These are phyloP conservation scores for Trichoderma sp. DNA, from an alignment of 2,329 filamentous ascomycete species.

Conservation along the genomic window DNA sequence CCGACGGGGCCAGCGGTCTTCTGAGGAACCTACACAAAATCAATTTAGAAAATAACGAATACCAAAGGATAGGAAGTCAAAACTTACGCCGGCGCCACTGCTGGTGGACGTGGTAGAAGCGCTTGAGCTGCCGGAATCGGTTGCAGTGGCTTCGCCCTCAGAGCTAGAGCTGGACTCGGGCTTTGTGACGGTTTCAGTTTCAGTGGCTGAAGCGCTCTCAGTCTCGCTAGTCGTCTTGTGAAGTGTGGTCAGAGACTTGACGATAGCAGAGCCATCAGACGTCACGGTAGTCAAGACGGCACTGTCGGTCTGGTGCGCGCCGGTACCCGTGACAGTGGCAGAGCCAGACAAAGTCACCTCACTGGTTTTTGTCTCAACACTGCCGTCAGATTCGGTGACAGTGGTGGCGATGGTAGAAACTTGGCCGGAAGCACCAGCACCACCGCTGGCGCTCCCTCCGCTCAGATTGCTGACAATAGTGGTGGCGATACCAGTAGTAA, in stretches of 20 bases:
- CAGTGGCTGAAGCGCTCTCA: constrained; percentile 29
- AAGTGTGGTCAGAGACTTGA: constrained; percentile 35
- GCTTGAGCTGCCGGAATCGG: constrained; percentile 20
- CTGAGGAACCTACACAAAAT: constrained; percentile 37
- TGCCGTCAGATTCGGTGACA: constrained; percentile 30
- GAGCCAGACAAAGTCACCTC: constrained; percentile 34
- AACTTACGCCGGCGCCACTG: constrained; percentile 37
- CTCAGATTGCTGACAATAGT: constrained; percentile 35
- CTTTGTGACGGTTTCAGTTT: constrained; percentile 27
- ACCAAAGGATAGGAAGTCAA: too few species aligned
- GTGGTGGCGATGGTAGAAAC: constrained; percentile 30
- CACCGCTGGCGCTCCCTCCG: constrained; percentile 27
- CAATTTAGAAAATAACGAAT: neutral
- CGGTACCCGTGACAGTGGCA: constrained; percentile 21
- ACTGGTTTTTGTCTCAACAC: constrained; percentile 33
- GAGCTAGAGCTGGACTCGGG: constrained; percentile 26
- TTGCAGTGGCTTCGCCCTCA: constrained; percentile 14
- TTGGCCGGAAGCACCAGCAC: constrained; percentile 6
- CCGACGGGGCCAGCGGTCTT: constrained; percentile 50
- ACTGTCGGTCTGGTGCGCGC: constrained; percentile 24
- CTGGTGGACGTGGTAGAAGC: constrained; percentile 28
- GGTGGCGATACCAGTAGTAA: constrained; percentile 42
- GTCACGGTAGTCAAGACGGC: constrained; percentile 32
- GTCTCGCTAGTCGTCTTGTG: constrained; percentile 31
- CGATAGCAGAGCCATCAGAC: constrained; percentile 29